phyloP scores from a whole-genome alignment of 768 basidiomycete genomes.

The Naganishia antarctica region DNA sequence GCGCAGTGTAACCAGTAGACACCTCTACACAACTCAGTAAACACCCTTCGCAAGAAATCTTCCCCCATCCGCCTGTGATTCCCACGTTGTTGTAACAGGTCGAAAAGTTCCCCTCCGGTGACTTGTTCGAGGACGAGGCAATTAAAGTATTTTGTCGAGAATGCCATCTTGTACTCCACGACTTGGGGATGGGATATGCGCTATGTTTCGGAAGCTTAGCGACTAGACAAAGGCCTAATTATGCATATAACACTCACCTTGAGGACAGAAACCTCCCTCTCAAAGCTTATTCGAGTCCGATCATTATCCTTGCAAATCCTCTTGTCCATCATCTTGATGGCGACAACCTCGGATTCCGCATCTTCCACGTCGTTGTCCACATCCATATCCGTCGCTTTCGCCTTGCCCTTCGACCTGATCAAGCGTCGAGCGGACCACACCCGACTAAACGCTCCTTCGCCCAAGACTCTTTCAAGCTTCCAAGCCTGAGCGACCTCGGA shows the following conservation, averaged over 20 bases:
- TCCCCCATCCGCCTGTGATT: slow-evolving; percentile 44
- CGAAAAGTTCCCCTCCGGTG: slow-evolving; percentile 74
- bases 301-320: slow-evolving; percentile 58
- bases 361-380: slow-evolving; percentile 28
- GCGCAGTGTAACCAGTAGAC: slow-evolving; percentile 84
- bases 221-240: not conserved
- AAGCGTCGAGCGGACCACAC: slow-evolving; percentile 40
- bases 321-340: slow-evolving; percentile 57
- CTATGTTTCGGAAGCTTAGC: slow-evolving; percentile 45
- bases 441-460: slow-evolving; percentile 47
- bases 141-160: slow-evolving; percentile 68
- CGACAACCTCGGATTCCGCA: slow-evolving; percentile 52
- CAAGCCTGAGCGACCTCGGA: slow-evolving; percentile 24
- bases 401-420: not conserved
- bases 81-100: slow-evolving; percentile 58
- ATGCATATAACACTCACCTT: slow-evolving; percentile 54
- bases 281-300: slow-evolving; percentile 69
- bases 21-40: slow-evolving; percentile 68
- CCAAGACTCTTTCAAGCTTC: slow-evolving; percentile 38
- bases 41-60: slow-evolving; percentile 62
- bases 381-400: not conserved
- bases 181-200: slow-evolving; percentile 78
- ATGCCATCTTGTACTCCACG: slow-evolving; percentile 64
- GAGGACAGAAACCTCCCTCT: slow-evolving; percentile 78
- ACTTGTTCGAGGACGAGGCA: slow-evolving; percentile 73